Base-by-base conservation (phyloP, 202 grass and related monocot species). In the Zizania palustris region DNA sequence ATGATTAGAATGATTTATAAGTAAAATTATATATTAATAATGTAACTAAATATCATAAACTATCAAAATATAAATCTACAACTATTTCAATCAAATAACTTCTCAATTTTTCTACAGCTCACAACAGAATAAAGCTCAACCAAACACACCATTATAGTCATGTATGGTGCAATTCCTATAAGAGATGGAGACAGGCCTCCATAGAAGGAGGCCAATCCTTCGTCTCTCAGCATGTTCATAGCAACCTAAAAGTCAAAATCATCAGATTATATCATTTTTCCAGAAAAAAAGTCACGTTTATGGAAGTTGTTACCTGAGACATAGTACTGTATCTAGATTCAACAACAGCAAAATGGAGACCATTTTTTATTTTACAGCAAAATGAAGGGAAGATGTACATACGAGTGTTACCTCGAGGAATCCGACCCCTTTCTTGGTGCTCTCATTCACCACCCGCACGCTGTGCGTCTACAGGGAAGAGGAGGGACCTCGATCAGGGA, bases 181-280 rank as follows among this genome's bases (percentile, higher is more conserved):
- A 98, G 89, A 83, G 96, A 98, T 73, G 96, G 96, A 84, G 91
- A 91, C 57, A 98, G 81, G 51, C 96, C 96, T 71, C 72, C 60
- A 42, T 95, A 98, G 80, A 95, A 98, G 5, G 89, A 90, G 76
- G 88, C 91, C 58, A 98, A 50, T 0, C 96, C 89, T 92, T 95
- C 96, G 71, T 95, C 87, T 87, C 89, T 90, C 55, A 98, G 84
- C 91, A 92, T 98, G 77, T 71, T 92, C 42, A 98, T 72, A 71
- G 91, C 91, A 85, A 98, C 91, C 91, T 44, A 81, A 88, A 89
- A 89, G 53, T 67, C 41, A 76, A 77, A 82, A 39, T 56, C 51
- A 75, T 56, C 66, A 33, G 46, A 28, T 55, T 63, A 83, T 28
- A 19, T 16, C 14, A 45, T 43, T 60, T 60, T 69, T 37, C 20